A percentile compares a stretch with the other conserved stretches of the same genome.
phyloP scores from a whole-genome alignment of 495 filamentous ascomycete species.

The Penicillium samsonianum region DNA sequence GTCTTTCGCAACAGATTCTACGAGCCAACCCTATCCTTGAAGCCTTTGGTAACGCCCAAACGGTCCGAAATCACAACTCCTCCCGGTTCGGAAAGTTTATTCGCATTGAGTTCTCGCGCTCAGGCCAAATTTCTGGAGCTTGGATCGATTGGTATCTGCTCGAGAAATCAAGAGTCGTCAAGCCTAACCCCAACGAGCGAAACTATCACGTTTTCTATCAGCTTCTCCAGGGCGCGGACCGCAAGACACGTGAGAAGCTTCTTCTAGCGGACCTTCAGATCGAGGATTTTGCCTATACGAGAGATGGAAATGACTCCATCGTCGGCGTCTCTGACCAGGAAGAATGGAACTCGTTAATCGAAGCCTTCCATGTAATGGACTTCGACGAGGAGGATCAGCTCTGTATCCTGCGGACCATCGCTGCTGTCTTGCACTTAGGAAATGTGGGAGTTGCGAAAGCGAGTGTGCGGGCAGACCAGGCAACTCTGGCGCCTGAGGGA shows the following conservation, averaged over 20 bases:
- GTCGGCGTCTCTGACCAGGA: constrained; percentile 85
- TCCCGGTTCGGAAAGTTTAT: constrained; percentile 99
- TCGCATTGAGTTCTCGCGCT: constrained; percentile 88
- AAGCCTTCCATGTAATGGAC: constrained; percentile 93
- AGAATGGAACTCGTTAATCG: constrained; percentile 87
- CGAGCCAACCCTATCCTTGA: constrained; percentile 97
- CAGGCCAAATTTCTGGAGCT: constrained; percentile 90
- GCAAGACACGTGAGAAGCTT: constrained; percentile 69
- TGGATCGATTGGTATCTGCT: constrained; percentile 98
- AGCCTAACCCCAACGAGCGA: constrained; percentile 78
- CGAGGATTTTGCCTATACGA: constrained; percentile 88
- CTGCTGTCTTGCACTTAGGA: constrained; percentile 89
- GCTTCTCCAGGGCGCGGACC: constrained; percentile 79
- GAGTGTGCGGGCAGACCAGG: constrained; percentile 87
- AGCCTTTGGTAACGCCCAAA: constrained; percentile 98
- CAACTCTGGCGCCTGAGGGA: constrained; percentile 72
- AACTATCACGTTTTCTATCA: constrained; percentile 99
- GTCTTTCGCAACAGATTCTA: constrained; percentile 95
- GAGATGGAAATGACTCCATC: constrained; percentile 86
- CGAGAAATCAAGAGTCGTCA: constrained; percentile 94
- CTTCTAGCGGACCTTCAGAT: constrained; percentile 70
- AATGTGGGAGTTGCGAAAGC: constrained; percentile 89
- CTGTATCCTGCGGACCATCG: constrained; percentile 81
- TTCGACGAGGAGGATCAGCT: constrained; percentile 85
- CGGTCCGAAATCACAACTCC: constrained; percentile 96